Base-by-base conservation (phyloP, 176 grass and related monocot species). In the Oryza punctata region DNA sequence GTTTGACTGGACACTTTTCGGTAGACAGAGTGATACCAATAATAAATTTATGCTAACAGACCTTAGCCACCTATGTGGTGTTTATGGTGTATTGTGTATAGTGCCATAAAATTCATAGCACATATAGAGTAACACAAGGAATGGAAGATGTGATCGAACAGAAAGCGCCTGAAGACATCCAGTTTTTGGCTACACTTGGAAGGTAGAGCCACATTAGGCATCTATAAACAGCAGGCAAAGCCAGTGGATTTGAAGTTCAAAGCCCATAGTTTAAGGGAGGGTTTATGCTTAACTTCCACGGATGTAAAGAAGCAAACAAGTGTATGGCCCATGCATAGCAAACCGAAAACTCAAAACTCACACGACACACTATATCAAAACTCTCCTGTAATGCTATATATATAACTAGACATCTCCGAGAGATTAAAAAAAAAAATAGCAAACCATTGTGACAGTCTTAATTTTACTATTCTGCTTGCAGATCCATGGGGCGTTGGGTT, bases 401-500 rank as follows among this genome's bases (percentile, higher is more conserved):
- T 35, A 35, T 4, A 69, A 19, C 67, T 9, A 40, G 18, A 0
- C 18, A n/a, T 38, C 65, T n/a, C 32, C 19, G 2, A 67, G 15
- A 18, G 32, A 5, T n/a, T n/a, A 33, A 33, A 33, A 19, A 10
- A 35, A 7, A 67, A 67, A 12, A 6, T 18, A 54, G 5, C 49
- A 54, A 54, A 54, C 49, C 5, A 54, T 54, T 54, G 49, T 19
- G 16, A 54, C 6, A 16, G 14, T 54, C 16, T 54, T 2, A 54
- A 19, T 54, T 54, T 19, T 54, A 16, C 16, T 18, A 7, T 14
- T 5, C 27, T 65, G 18, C 18, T 40, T 40, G 18, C 33, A 69
- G 14, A 47, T 73, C 70, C 12, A 82, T 82, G 79, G 67, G 25
- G 25, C 79, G 67, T 72, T 82, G 67, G 79, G 43, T 82, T 29